These are phyloP conservation scores for Suhomyces sp. DNA, from an alignment of 805 yeast genomes.

Conservation along the genomic window DNA sequence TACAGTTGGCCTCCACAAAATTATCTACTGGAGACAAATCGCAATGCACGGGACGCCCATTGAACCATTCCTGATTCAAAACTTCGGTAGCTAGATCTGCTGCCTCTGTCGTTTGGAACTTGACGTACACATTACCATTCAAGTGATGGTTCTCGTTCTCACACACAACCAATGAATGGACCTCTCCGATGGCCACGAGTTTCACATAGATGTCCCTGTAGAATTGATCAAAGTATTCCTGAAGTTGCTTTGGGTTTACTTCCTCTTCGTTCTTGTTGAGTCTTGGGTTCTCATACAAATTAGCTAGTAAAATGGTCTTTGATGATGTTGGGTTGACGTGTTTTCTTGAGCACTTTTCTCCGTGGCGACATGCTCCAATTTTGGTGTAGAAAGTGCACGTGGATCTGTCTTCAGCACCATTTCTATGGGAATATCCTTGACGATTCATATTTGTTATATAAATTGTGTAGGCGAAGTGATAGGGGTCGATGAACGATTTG, in stretches of 20 bases:
- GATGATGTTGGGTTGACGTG: slow-evolving; percentile 69
- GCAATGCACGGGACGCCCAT: slow-evolving; percentile 72
- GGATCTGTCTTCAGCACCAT: slow-evolving; percentile 7
- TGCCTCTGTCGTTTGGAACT: slow-evolving; percentile 51
- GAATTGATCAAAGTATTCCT: slow-evolving; percentile 56
- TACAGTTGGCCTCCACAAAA: slow-evolving; percentile 71
- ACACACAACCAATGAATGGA: slow-evolving; percentile 69
- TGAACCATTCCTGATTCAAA: slow-evolving; percentile 81
- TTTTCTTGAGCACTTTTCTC: slow-evolving; percentile 77
- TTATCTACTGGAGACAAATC: slow-evolving; percentile 74
- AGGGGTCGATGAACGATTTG: too few species aligned
- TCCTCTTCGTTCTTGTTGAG: slow-evolving; percentile 32
- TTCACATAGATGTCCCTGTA: slow-evolving; percentile 73
- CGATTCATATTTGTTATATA: background rate
- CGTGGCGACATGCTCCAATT: slow-evolving; percentile 93
- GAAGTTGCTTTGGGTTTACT: slow-evolving; percentile 36
- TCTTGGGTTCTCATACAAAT: slow-evolving; percentile 64
- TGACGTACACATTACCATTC: slow-evolving; percentile 81
- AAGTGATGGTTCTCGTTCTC: slow-evolving; percentile 82
- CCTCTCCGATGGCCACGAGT: slow-evolving; percentile 46
- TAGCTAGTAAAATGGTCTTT: slow-evolving; percentile 61
- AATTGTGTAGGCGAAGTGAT: too few species aligned
- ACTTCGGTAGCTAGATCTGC: slow-evolving; percentile 61
- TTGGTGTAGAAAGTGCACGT: slow-evolving; percentile 64
- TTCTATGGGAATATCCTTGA: background rate